These are phyloP conservation scores for Ilex aquifolium DNA, from an alignment of 257 asterid species.

Conservation along the genomic window DNA sequence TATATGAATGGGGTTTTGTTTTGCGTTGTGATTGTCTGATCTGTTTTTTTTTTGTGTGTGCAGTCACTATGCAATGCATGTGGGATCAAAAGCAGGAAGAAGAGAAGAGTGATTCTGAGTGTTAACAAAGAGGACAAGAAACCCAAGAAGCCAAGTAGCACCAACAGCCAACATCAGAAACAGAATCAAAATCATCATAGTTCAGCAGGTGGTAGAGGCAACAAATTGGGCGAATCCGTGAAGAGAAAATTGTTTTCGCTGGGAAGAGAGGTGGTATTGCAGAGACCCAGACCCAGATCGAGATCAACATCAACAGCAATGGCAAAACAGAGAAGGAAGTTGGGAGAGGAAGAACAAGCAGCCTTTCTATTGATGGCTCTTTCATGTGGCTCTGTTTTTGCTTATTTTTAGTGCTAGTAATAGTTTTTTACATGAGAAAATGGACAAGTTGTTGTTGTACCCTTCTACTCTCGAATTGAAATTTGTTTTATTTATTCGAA, in stretches of 20 bases:
- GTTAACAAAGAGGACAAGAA: constrained; percentile 11
- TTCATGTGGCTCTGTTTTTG: constrained; percentile 63
- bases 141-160: constrained; percentile 7
- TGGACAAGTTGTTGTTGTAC: too few relatives aligned
- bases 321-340: constrained; percentile 22
- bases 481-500: too few relatives aligned
- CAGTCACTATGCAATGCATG: constrained; percentile 81
- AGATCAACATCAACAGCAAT: constrained; percentile 19
- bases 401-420: constrained; percentile 3
- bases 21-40: not conserved
- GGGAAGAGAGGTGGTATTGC: constrained; percentile 32
- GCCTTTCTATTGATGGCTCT: constrained; percentile 72
- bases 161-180: not conserved
- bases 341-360: constrained; percentile 69
- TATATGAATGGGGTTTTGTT: not conserved
- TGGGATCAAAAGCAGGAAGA: constrained; percentile 65
- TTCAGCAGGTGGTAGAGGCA: not conserved
- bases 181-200: not conserved
- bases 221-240: constrained; percentile 27
- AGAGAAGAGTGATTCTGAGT: constrained; percentile 7
- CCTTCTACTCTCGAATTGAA: too few relatives aligned
- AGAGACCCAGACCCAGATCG: constrained; percentile 21
- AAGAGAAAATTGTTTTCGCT: constrained; percentile 35
- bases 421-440: too few relatives aligned
- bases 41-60: not conserved